A percentile compares a stretch with the other conserved stretches of the same genome.
These are phyloP conservation scores for Ustilago curta DNA, from an alignment of 1,284 basidiomycete genomes.

Conservation along the genomic window DNA sequence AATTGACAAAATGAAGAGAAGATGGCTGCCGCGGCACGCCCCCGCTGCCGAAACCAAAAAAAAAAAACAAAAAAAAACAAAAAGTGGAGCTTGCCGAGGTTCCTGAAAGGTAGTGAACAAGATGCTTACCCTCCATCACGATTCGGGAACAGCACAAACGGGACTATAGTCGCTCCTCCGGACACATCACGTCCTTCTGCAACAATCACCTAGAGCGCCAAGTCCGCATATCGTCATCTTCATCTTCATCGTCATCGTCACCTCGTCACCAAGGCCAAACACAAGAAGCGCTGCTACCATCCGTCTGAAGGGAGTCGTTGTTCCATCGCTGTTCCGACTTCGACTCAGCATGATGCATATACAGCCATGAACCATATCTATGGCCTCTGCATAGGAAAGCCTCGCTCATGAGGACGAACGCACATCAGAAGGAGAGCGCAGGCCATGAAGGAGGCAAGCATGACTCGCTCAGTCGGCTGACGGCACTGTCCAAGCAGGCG, in stretches of 20 bases:
- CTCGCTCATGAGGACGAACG: background rate
- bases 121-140: background rate
- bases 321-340: background rate
- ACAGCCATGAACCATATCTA: background rate
- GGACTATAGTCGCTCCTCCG: background rate
- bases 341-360: slow-evolving; percentile 6
- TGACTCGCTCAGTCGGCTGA: background rate
- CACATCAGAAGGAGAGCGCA: background rate
- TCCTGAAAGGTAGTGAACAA: background rate
- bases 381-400: background rate
- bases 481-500: slow-evolving; percentile 1
- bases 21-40: slow-evolving; percentile 4
- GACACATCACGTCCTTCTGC: background rate
- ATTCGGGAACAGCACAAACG: background rate
- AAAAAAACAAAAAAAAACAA: background rate
- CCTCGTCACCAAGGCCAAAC: background rate
- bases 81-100: slow-evolving; percentile 4
- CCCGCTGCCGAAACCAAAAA: background rate
- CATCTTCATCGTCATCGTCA: too few species aligned
- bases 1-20: background rate
- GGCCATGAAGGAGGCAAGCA: background rate
- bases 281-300: background rate
- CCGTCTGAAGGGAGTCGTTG: background rate
- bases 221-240: background rate
- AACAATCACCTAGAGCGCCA: background rate